Base-by-base conservation (phyloP, 345 rosid genomes). In the Pugionium dolabratum region DNA sequence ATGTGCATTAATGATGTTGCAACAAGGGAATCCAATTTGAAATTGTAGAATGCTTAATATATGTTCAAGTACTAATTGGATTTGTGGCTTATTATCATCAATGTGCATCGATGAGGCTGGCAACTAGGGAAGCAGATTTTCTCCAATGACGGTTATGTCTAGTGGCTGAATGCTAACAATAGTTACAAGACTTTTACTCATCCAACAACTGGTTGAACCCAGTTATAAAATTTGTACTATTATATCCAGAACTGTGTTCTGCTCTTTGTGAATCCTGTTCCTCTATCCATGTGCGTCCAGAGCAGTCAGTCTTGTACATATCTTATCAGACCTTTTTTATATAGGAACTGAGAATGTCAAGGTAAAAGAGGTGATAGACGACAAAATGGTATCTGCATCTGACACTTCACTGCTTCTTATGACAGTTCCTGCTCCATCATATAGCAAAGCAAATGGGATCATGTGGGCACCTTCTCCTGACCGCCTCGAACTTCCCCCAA, bases 401-500 rank as follows among this genome's bases (percentile, higher is more conserved):
- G 87, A 84, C 11, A 74, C 73, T 65, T 54, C 81, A 59, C 85
- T 90, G 34, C 95, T 96, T 66, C 75, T 94, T 75, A 95, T 84
- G 55, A 75, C 93, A 6, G 83, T 90, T 73, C 72, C 96, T 69
- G 62, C 79, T 49, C 78, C 83, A 28, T 91, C 88, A 52, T 86
- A 69, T 43, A 62, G 69, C 74, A 87, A 80, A 76, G 96, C 84
- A 72, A 87, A 86, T 60, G 90, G 88, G 43, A 78, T 84, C 68
- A 75, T 79, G 75, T 92, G 98, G 98, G 74, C 84, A 33, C 82
- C 96, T 40, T 89, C 95, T 61, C 95, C 95, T 9, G 95, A 90
- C 78, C 86, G 84, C 44, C 91, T 90, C 45, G 99, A 94, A 75
- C 69, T 84, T 62, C 97, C 96, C 58, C 95, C 90, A 30, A 90